Base-by-base conservation (phyloP, 2,329 filamentous ascomycete genomes). In the Calonectria ilicicola region DNA sequence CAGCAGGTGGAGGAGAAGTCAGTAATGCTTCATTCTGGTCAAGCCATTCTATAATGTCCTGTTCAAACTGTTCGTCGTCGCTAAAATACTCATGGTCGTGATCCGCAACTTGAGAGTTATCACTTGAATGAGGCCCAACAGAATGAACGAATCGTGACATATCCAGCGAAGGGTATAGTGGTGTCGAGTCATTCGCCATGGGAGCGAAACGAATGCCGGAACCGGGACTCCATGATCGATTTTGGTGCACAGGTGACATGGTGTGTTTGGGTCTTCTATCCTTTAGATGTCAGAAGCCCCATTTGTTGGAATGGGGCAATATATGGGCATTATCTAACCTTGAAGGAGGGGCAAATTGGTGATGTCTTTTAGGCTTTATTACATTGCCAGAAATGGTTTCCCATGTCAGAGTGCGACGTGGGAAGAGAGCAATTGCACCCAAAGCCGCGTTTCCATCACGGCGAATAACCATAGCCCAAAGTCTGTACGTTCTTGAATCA, bases 191-290 rank as follows among this genome's bases (percentile, higher is more conserved):
- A 47, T 74, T 62, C 35, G 72, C 35, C 60, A 72, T 75, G 15
- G 79, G 56, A n/a, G 70, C 75, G 73, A 84, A 84, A 7, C 81
- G 79, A 64, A 84, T 81, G 27, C 81, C 81, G 35, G 73, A 69
- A 26, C 74, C 75, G 23, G 79, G 80, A 47, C 74, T 79, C 83
- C 83, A 84, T 32, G 83, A 72, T 26, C 68, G 60, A 46, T 69
- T 75, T 27, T 67, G 72, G 27, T 74, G 44, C 21, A 63, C 65
- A 51, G 77, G 73, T 21, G 77, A 46, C 78, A 80, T 80, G 40
- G 21, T 74, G 62, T 32, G 66, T 27, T 67, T 72, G 21, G 40
- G 51, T 66, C 32, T 67, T 76, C 62, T 76, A 44, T 51, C 62
- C 68, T 7, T 62, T 63, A 40, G 12, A 15, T 53, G 58, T 76